Evolutionary conservation across 2,329 filamentous ascomycete genomes (phyloP).

Genomic region (Truncatella angustata): DNA sequence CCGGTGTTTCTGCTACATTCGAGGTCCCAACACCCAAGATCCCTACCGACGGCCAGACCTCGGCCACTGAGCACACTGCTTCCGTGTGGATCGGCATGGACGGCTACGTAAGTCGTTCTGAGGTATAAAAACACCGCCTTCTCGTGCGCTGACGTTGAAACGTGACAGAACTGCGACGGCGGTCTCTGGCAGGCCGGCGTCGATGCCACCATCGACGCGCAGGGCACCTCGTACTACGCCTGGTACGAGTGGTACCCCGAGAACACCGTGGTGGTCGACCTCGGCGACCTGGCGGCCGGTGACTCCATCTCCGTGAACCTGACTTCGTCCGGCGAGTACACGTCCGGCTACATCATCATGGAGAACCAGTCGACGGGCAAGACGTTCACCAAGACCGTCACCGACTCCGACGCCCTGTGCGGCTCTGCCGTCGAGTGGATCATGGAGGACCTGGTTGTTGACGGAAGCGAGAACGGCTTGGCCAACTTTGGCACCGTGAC

Average conservation of each 20-base stretch:
- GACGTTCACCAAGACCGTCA: slow-evolving; percentile 4
- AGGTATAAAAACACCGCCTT: neutral
- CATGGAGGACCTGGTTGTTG: slow-evolving; percentile 6
- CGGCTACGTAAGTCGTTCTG: neutral
- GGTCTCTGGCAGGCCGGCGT: slow-evolving; percentile 2
- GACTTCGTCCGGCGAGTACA: slow-evolving; percentile 4
- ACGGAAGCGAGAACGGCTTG: slow-evolving; percentile 1
- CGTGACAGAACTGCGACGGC: neutral
- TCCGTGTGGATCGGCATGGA: slow-evolving; percentile 4
- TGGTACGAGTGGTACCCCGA: slow-evolving; percentile 6
- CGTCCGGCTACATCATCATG: neutral
- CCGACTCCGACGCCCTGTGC: neutral
- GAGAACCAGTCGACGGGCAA: slow-evolving; percentile 5
- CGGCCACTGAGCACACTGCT: neutral
- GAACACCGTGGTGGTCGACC: slow-evolving; percentile 1
- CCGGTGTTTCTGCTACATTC: neutral
- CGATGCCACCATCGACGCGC: neutral
- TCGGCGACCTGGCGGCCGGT: neutral
- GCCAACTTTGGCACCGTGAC: slow-evolving; percentile 5
- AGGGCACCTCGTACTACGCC: slow-evolving; percentile 1
- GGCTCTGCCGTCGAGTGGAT: slow-evolving; percentile 3
- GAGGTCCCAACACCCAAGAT: slow-evolving; percentile 1
- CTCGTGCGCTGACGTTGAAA: neutral
- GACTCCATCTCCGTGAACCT: slow-evolving; percentile 1
- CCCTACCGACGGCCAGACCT: neutral